Conservation (phyloP, 176 grass and related monocot species). For the Stipa capillata region DNA sequence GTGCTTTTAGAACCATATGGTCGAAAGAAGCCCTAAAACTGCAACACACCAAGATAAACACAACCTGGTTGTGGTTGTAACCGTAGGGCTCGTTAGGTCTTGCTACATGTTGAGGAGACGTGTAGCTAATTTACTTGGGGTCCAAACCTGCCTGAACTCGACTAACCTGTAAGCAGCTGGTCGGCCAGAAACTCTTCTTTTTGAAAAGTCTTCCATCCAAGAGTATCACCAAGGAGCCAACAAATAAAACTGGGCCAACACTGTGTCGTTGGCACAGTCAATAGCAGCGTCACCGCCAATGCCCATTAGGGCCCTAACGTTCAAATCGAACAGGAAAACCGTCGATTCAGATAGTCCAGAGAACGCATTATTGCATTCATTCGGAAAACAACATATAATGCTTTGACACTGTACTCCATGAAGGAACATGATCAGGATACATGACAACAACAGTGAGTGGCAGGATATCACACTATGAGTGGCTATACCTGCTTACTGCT, state of each 20-base stretch:
- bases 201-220: not conserved
- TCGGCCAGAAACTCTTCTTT: not conserved
- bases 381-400: not conserved
- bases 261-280: not conserved
- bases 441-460: not conserved
- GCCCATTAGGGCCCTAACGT: not conserved
- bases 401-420: not conserved
- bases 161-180: not conserved
- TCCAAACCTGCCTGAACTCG: too few relatives aligned
- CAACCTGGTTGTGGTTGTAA: too few relatives aligned
- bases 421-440: not conserved
- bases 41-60: too few relatives aligned
- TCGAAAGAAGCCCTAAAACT: too few relatives aligned
- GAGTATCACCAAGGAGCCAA: not conserved
- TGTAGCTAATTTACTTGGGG: too few relatives aligned
- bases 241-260: not conserved
- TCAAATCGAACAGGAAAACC: not conserved
- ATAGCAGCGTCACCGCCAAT: not conserved
- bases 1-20: too few relatives aligned
- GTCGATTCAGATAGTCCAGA: not conserved
- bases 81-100: too few relatives aligned
- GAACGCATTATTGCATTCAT: not conserved
- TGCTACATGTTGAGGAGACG: too few relatives aligned
- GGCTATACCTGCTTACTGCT: not conserved
- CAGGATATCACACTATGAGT: not conserved